These are phyloP conservation scores for Verticillium klebahnii DNA, from an alignment of 2,329 filamentous ascomycete species.

Conservation along the genomic window DNA sequence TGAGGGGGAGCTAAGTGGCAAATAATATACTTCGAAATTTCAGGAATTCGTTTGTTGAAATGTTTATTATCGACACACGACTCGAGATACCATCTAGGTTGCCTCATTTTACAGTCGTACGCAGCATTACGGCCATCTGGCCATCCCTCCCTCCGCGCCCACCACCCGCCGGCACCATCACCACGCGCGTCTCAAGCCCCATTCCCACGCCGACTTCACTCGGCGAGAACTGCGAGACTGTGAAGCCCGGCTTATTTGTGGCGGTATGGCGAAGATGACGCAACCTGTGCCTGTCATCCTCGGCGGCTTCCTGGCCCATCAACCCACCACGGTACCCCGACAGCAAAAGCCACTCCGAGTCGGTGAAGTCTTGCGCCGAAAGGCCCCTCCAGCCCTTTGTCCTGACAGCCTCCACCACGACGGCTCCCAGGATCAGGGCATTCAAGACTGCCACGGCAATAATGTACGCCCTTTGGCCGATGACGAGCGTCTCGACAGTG, in stretches of 20 bases:
- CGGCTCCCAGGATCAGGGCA: neutral
- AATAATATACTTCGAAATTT: too few species aligned
- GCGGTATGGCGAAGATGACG: neutral
- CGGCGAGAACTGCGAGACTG: neutral
- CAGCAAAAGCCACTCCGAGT: neutral
- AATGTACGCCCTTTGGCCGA: slow-evolving; percentile 3
- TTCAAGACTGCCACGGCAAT: slow-evolving; percentile 2
- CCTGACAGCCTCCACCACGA: slow-evolving; percentile 1
- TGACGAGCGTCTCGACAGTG: slow-evolving; percentile 10
- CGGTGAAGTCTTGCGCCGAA: neutral
- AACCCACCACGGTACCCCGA: neutral
- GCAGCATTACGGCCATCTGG: neutral
- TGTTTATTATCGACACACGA: too few species aligned
- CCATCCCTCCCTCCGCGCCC: neutral
- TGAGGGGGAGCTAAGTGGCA: too few species aligned
- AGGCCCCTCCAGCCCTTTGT: slow-evolving; percentile 2
- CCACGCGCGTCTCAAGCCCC: neutral
- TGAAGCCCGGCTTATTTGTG: neutral
- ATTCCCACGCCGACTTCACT: neutral
- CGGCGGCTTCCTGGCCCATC: neutral
- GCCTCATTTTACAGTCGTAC: neutral
- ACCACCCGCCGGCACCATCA: neutral
- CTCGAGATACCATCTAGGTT: too few species aligned
- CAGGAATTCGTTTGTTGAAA: too few species aligned
- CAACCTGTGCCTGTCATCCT: neutral